Evolutionary conservation across 169 alveolate genomes (phyloP), one percentile per base, ranked within the genome.

Genomic region (Plasmodium falciparum): DNA sequence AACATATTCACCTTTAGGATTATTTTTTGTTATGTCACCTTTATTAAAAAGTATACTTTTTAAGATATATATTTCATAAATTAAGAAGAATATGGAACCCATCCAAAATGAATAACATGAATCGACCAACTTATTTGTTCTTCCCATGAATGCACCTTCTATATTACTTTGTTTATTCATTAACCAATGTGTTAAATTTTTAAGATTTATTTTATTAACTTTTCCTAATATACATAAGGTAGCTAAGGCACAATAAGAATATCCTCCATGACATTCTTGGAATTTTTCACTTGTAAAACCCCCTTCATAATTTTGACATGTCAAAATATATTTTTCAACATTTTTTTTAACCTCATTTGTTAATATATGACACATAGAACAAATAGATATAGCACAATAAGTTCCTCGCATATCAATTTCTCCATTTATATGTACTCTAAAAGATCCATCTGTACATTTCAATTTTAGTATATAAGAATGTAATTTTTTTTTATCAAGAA

Each of bases 191-290:
- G 95, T 67, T 61, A 97, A 76, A 13, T 95, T 93, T 29, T 95
- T 95, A 20, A 94, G 65, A 94, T 98, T 98, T 59, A 98, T 73
- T 66, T 90, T 91, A 74, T 97, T 90, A 67, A 96, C 74, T 73
- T 94, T 89, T 45, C 96, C 95, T 62, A 98, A 73, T 43, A 97
- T 83, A 22, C 93, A 88, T 78, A 98, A 92, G 11, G 98, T 96
- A 65, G 99, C 98, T n/a, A 97, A 93, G 13, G 98, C 99, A 92
- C 99, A 98, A 94, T 94, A 98, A 13, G 99, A 96, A 93, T 97
- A 98, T 7, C 99, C 99, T 11, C 99, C 99, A 94, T 98, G 99
- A 29, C 99, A 98, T 93, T 98, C 99, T 59, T 98, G 97, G 86
- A 62, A 93, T 9, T 98, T 98, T 65, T 95, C 98, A 22, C 99